phyloP scores from a whole-genome alignment of 108 stramenopile species.

The Discostella pseudostelligera region DNA sequence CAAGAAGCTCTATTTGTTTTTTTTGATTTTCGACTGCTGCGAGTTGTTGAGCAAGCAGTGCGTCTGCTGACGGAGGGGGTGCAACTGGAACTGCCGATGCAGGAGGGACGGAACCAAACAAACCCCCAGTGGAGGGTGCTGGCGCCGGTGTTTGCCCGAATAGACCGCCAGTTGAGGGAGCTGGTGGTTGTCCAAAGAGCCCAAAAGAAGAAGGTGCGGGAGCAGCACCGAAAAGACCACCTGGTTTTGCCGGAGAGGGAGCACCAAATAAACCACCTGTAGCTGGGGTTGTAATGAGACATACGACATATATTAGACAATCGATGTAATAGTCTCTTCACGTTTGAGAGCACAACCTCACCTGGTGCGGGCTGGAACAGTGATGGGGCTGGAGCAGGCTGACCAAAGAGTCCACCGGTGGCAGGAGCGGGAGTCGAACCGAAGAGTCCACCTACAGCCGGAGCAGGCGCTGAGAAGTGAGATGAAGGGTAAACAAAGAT shows the following conservation, averaged over 20 bases:
- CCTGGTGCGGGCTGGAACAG: conserved; percentile 25
- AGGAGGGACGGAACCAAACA: conserved; percentile 64
- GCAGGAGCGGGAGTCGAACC: conserved; percentile 48
- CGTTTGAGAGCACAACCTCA: not conserved
- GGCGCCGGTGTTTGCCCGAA: conserved; percentile 51
- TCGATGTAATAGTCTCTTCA: not conserved
- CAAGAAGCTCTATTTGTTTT: conserved; percentile 70
- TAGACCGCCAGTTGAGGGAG: conserved; percentile 48
- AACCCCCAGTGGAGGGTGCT: conserved; percentile 54
- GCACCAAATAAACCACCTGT: conserved; percentile 48
- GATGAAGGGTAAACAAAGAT: not conserved
- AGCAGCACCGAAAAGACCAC: conserved; percentile 68
- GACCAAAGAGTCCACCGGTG: conserved; percentile 50
- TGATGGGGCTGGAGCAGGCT: conserved; percentile 20
- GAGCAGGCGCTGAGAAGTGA: conserved; percentile 22
- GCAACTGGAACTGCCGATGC: conserved; percentile 39
- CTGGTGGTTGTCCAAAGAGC: conserved; percentile 75
- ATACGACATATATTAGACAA: not conserved
- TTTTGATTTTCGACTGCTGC: conserved; percentile 73
- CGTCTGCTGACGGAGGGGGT: conserved; percentile 66
- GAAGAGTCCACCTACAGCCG: conserved; percentile 36
- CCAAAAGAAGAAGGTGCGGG: conserved; percentile 48
- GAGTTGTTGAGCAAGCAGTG: conserved; percentile 69
- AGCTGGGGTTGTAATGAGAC: conserved; percentile 26
- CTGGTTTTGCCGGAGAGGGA: conserved; percentile 53